phyloP scores from a whole-genome alignment of 257 asterid genomes.

The Solanum sejunctum region DNA sequence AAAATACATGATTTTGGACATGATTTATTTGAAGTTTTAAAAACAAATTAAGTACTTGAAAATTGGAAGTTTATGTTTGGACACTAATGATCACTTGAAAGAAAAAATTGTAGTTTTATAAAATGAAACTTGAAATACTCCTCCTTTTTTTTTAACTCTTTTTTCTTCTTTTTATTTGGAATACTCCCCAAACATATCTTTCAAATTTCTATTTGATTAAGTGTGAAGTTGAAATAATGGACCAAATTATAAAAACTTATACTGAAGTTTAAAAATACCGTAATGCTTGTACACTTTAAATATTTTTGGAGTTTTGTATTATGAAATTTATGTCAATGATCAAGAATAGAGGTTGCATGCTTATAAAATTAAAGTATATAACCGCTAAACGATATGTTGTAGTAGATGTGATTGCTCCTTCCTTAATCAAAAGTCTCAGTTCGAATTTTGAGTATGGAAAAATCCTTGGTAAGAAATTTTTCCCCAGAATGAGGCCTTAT shows the following conservation, averaged over 20 bases:
- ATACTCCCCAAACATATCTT: not conserved
- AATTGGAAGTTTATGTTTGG: not conserved
- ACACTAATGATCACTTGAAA: not conserved
- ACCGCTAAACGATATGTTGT: too few relatives aligned
- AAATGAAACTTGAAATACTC: not conserved
- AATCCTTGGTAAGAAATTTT: too few relatives aligned
- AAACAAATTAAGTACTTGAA: not conserved
- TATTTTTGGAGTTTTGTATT: not conserved
- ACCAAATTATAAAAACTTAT: not conserved
- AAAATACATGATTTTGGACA: not conserved
- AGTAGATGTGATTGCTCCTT: too few relatives aligned
- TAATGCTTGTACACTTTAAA: not conserved
- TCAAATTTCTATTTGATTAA: not conserved
- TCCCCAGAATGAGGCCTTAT: too few relatives aligned
- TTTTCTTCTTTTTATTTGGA: too few relatives aligned
- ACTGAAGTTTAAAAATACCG: not conserved
- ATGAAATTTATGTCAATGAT: not conserved
- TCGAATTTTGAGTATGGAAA: too few relatives aligned
- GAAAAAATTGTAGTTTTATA: too few relatives aligned
- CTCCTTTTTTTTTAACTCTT: rapidly evolving
- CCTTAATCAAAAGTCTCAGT: too few relatives aligned
- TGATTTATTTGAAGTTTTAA: not conserved
- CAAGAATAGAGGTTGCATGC: not conserved
- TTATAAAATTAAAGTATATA: too few relatives aligned
- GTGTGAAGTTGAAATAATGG: not conserved